Conservation (phyloP, 73 alveolate species). For the Tetrahymena thermophila region DNA sequence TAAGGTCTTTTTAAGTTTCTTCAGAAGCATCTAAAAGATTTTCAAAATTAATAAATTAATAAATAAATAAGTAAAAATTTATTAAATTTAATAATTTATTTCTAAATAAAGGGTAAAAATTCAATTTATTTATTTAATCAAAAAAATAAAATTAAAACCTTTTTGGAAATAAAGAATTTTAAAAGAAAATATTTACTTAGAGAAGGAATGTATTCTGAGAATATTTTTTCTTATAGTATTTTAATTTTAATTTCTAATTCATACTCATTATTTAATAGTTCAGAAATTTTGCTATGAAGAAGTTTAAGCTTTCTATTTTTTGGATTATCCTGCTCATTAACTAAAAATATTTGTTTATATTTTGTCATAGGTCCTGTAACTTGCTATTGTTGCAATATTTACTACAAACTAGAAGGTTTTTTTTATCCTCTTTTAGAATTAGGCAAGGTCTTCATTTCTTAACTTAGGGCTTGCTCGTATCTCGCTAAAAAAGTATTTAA, state of each 20-base stretch:
- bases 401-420: background rate
- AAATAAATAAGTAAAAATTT: no score
- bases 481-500: background rate
- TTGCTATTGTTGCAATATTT: background rate
- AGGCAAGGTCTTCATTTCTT: background rate
- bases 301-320: background rate
- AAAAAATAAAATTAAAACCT: no score
- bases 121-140: background rate
- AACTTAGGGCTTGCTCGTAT: background rate
- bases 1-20: background rate
- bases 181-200: background rate
- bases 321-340: background rate
- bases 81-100: no score
- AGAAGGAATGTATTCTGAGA: background rate
- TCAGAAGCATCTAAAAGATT: background rate
- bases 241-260: background rate
- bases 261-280: background rate
- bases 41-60: no score
- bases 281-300: background rate
- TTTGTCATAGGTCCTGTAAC: background rate
- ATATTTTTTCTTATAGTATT: background rate
- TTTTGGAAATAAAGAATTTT: background rate
- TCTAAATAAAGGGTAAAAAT: no score
- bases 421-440: background rate
- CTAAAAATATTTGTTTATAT: background rate